A percentile compares a stretch with the other conserved stretches of the same genome.
These are phyloP conservation scores for Spathaspora arborariae DNA, from an alignment of 805 yeast genomes.

Conservation along the genomic window DNA sequence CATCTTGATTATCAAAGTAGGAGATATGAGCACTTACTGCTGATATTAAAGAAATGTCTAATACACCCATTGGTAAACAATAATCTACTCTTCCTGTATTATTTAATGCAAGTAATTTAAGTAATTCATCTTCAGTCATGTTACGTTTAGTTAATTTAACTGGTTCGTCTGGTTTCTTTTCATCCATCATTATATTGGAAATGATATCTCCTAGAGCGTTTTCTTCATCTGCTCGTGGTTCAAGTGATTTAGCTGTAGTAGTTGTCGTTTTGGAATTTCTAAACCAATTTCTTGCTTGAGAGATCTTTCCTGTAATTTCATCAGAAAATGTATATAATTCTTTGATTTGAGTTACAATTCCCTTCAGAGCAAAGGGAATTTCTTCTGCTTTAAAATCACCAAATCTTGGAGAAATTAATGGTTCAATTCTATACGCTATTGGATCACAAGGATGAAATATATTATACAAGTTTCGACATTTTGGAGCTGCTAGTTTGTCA, in stretches of 20 bases:
- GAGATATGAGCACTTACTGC: conserved; percentile 87
- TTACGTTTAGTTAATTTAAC: conserved; percentile 18
- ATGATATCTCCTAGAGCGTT: conserved; percentile 41
- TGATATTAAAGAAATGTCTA: conserved; percentile 75
- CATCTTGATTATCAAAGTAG: conserved; percentile 82
- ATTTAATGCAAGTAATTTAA: conserved; percentile 48
- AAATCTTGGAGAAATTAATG: conserved; percentile 56
- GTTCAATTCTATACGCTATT: conserved; percentile 85
- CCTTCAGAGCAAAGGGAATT: conserved; percentile 52
- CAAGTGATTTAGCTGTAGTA: conserved; percentile 3
- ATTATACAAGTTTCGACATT: conserved; percentile 68
- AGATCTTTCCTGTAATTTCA: conserved; percentile 30
- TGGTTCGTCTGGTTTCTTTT: conserved; percentile 14
- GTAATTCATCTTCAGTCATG: conserved; percentile 25
- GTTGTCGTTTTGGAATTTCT: conserved; percentile 7
- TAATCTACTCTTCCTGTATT: conserved; percentile 80
- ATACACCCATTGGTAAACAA: conserved; percentile 68
- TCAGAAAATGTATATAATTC: conserved; percentile 38
- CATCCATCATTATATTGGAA: conserved; percentile 20
- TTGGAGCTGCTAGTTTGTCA: conserved; percentile 36
- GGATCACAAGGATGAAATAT: conserved; percentile 91
- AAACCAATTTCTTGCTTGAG: conserved; percentile 38
- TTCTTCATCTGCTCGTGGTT: conserved; percentile 18
- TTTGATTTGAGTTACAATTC: conserved; percentile 48
- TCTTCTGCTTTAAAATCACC: conserved; percentile 49